A percentile compares a stretch with the other conserved stretches of the same genome.
phyloP scores from a whole-genome alignment of 2,329 filamentous ascomycete species.

The Zalaria sp. region DNA sequence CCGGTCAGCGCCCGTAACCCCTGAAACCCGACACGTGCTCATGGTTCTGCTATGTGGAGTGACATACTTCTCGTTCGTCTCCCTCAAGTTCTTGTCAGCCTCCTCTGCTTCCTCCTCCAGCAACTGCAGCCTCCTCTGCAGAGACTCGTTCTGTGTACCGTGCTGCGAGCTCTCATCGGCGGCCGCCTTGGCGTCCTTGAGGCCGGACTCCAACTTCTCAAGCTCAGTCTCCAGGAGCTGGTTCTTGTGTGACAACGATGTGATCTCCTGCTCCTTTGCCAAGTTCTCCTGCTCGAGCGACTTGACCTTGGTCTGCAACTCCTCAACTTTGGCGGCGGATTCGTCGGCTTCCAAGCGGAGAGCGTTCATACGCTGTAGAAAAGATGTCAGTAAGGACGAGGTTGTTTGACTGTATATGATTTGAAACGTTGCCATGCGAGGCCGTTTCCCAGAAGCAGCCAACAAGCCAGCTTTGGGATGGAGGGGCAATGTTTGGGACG shows the following conservation, averaged over 20 bases:
- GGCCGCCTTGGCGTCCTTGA: conserved; percentile 78
- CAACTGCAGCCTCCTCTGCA: conserved; percentile 84
- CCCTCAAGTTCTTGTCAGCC: conserved; percentile 88
- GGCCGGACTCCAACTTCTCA: conserved; percentile 73
- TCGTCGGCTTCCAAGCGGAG: conserved; percentile 92
- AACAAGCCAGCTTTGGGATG: too few species aligned
- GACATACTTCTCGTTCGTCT: conserved; percentile 95
- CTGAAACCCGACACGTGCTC: conserved; percentile 1
- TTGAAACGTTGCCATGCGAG: too few species aligned
- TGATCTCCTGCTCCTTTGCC: conserved; percentile 95
- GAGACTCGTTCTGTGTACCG: conserved; percentile 78
- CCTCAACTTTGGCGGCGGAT: conserved; percentile 65
- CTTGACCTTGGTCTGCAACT: conserved; percentile 80
- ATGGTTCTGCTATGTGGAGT: conserved; percentile 4
- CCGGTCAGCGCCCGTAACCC: conserved; percentile 5
- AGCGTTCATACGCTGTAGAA: conserved; percentile 72
- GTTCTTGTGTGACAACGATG: conserved; percentile 91
- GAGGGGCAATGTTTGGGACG: conserved; percentile 10
- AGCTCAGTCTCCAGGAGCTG: conserved; percentile 77
- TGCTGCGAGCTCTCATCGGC: conserved; percentile 71
- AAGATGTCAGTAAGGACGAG: conserved; percentile 8
- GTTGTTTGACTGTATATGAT: too few species aligned
- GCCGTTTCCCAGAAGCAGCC: too few species aligned
- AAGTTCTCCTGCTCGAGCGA: conserved; percentile 76
- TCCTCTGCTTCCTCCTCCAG: conserved; percentile 97